A percentile compares a stretch with the other conserved stretches of the same genome.
These are phyloP conservation scores for Psilocybe sp. DNA, from an alignment of 768 basidiomycete species.

Conservation along the genomic window DNA sequence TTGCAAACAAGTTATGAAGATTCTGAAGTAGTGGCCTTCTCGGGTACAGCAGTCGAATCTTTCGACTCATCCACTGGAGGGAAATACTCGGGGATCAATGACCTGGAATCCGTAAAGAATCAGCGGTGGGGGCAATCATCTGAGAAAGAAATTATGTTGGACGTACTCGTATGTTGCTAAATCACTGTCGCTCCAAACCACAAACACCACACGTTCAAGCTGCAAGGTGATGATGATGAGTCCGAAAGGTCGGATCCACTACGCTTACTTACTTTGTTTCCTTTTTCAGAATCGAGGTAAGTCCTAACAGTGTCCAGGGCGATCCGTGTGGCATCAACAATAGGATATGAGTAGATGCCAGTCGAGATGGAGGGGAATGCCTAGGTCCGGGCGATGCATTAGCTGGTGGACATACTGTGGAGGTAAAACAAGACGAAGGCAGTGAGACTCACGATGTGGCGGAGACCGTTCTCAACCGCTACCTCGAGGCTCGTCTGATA, in stretches of 20 bases:
- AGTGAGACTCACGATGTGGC: conserved; percentile 55
- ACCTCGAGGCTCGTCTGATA: conserved; percentile 64
- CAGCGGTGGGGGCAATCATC: background rate
- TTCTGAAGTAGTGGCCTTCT: background rate
- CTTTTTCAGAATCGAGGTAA: conserved; percentile 53
- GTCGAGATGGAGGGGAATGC: conserved; percentile 83
- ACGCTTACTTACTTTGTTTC: conserved; percentile 36
- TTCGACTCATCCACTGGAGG: conserved; percentile 30
- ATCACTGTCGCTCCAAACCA: conserved; percentile 69
- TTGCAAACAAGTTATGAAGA: conserved; percentile 1
- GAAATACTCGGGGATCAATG: conserved; percentile 64
- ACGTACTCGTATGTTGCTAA: conserved; percentile 62
- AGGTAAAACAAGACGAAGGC: background rate
- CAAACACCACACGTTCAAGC: conserved; percentile 75
- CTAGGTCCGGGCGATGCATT: conserved; percentile 31
- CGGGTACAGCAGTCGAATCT: background rate
- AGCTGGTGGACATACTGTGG: background rate
- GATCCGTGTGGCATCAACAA: conserved; percentile 66
- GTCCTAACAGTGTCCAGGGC: conserved; percentile 58
- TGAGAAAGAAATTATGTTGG: background rate
- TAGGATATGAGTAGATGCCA: conserved; percentile 77
- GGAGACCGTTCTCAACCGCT: conserved; percentile 56
- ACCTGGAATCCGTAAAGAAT: conserved; percentile 16
- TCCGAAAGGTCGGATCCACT: background rate
- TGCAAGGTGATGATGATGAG: conserved; percentile 16